Evolutionary conservation across 208 protist species (phyloP).

Genomic region (Tritrichomonas musculus): DNA sequence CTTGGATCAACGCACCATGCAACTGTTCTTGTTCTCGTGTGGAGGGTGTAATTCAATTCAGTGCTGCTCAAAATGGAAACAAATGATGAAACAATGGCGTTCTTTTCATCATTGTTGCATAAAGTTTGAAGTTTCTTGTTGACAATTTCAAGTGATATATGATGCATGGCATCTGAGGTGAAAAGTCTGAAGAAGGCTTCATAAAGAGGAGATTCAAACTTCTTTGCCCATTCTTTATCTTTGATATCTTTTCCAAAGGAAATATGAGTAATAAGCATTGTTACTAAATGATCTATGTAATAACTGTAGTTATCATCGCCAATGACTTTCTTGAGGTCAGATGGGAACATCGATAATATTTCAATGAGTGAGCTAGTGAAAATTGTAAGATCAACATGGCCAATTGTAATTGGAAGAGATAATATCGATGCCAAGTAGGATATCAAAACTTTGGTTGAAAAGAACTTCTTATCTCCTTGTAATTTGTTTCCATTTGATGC

Average conservation of each 20-base stretch:
- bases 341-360: not conserved
- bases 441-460: not conserved
- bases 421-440: not conserved
- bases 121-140: not conserved
- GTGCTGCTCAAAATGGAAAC: not conserved
- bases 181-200: not conserved
- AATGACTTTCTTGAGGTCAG: not conserved
- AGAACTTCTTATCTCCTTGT: not conserved
- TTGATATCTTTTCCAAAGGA: too few species aligned
- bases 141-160: not conserved
- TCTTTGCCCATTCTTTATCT: too few species aligned
- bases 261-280: too few species aligned
- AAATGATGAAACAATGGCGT: not conserved
- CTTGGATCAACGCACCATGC: not conserved
- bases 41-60: not conserved
- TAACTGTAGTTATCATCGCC: not conserved
- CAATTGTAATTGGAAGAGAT: not conserved
- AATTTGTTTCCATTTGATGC: too few species aligned
- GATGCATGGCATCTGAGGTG: not conserved
- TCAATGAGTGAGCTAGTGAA: not conserved
- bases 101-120: not conserved
- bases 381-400: not conserved
- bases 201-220: not conserved
- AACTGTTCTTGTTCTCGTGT: not conserved
- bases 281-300: not conserved